Base-by-base conservation (phyloP, 768 basidiomycete species). In the Mycena polygramma region DNA sequence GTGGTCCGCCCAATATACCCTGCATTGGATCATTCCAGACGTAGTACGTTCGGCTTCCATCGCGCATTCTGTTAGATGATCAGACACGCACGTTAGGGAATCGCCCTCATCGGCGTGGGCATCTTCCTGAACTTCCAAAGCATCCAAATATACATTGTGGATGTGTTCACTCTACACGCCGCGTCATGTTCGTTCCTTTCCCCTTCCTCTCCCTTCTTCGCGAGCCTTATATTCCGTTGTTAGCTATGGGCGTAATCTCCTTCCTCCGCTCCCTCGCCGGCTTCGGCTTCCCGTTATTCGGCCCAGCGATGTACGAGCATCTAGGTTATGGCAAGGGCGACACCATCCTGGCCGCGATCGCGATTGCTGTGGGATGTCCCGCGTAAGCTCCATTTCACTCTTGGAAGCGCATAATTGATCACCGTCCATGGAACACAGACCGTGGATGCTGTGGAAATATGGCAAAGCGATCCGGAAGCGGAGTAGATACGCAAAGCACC, bases 261-360 rank as follows among this genome's bases (percentile, higher is more conserved):
- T 91, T 79, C 76, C 77, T 93, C 17, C 88, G 93, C 35, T 89
- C 90, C 0, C 64, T 93, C 0, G 87, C 88, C 1, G 93, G 93
- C 0, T 94, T 93, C 61, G 89, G 86, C 1, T 94, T 95, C 76
- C 94, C 93, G 3, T 79, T 94, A 20, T 94, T 94, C 73, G 91
- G 89, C 3, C 89, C 90, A 22, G 81, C 85, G 45, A 91, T 94
- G 88, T 94, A 87, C 78, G 77, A 81, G 1, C 80, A 81, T 15
- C 81, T 94, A 0, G 93, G 92, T 5, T 91, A 90, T 64, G 93
- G 92, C 0, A 91, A 89, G 69, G 92, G 91, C 10, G 79, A 89
- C 70, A 91, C 92, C 0, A 82, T 94, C 5, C 83, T 94, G 8
- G 92, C 92, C 0, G 84, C 76, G 13, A 70, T 86, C 2, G 83